Evolutionary conservation across 1,139 yeast genomes (phyloP), one percentile per base, ranked within the genome.

Genomic region (Magnusiomyces ingens): DNA sequence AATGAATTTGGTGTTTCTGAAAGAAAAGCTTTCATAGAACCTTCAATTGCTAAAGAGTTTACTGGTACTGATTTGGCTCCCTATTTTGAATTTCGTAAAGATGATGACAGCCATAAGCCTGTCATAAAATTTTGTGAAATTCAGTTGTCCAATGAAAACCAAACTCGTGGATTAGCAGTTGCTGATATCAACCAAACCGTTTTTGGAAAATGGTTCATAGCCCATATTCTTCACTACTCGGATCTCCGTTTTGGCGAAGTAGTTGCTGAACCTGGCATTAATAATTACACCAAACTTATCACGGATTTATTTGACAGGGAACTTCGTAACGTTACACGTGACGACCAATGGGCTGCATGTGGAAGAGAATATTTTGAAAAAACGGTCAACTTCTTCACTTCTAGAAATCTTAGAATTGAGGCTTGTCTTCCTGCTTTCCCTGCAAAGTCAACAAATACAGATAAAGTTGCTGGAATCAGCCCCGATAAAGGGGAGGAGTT

Each of bases 401-500:
- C 52, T 11, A 47, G 57, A 17, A 43, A 48, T 5, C 29, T 49
- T 8, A 46, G 19, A 12, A 48, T 55, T 32, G 52, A 55, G 38
- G 57, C 57, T 18, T 55, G 57, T 45, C 45, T 55, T 8, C 57
- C 57, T 4, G 57, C 57, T 26, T 55, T 55, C 32, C 57, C 57
- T n/a, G 52, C 55, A 47, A 55, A 55, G 26, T 55, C 57, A 11
- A 50, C 55, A 18, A 55, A 55, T 37, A 52, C 52, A 4, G 21
- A 29, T 45, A 55, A 55, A 41, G 57, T 55, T 29, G 55, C 51
- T 32, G 51, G 55, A 11, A 42, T 29, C 29, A 15, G 35, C 26
- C 57, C 57, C 2, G 57, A 55, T 29, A 55, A 52, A 22, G 57
- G 57, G 5, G 57, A 55, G 40, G 57, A 55, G 18, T 46, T 55